Base-by-base conservation (phyloP, 2,329 filamentous ascomycete species). In the Fusarium sp. region DNA sequence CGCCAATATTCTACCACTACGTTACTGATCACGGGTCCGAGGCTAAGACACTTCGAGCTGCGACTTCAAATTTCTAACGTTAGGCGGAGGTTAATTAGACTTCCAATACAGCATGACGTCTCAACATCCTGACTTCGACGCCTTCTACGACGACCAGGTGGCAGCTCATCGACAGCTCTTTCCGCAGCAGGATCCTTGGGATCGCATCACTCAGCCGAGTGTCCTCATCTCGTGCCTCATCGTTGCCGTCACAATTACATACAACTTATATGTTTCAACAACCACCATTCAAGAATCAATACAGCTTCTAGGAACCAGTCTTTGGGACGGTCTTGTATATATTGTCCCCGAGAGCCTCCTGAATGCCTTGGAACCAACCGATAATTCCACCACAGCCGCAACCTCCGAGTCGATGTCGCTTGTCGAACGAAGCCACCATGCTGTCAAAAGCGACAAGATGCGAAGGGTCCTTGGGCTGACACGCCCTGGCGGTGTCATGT, bases 401-500 rank as follows among this genome's bases (percentile, higher is more conserved):
- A 78, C 83, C 48, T 80, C 84, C 14, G 75, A 75, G 57, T 78
- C 81, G 41, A 82, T 78, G 80, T 81, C 67, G 71, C 77, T 78
- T 77, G 78, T 75, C 65, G 81, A 75, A 59, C 80, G 79, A 64
- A 82, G 76, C 72, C 85, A 80, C 44, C 83, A 86, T 82, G 85
- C 84, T 18, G 85, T 86, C 30, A 94, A 94, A 80, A 90, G 88
- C 77, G 87, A 90, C 71, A 85, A 86, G 13, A 86, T 94, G 81
- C 85, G 86, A 73, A 87, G 88, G 67, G 85, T 93, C 35, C 79
- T 93, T 37, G 87, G 90, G 4, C 76, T 92, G 67, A 87, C 89
- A 73, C 83, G 78, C 55, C 79, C 83, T 8, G 83, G 84, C 40
- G 84, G 87, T 53, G 83, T 90, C 69, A 85, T 90, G 76, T 85